Conservation (phyloP, 2,329 filamentous ascomycete genomes). For the Aspergillus pseudotamarii region DNA sequence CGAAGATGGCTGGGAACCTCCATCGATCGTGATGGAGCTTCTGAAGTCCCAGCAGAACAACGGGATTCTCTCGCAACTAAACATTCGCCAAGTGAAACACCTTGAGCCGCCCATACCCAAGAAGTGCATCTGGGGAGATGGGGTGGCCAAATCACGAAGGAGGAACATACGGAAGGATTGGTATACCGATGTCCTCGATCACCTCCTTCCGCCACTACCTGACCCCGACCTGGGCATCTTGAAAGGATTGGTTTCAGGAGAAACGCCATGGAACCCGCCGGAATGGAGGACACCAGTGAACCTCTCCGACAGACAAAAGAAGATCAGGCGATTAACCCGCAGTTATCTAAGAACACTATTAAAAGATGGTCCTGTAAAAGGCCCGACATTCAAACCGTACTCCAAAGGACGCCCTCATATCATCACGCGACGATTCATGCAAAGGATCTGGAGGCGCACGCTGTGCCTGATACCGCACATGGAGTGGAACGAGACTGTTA, state of each 20-base stretch:
- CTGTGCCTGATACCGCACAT: slow-evolving; percentile 36
- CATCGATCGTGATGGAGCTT: slow-evolving; percentile 34
- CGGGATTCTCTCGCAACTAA: slow-evolving; percentile 27
- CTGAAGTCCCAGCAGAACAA: slow-evolving; percentile 38
- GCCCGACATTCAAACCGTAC: slow-evolving; percentile 36
- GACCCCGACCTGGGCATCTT: slow-evolving; percentile 38
- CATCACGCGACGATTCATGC: slow-evolving; percentile 44
- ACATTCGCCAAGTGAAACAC: slow-evolving; percentile 28
- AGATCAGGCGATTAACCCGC: not conserved
- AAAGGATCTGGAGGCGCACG: slow-evolving; percentile 40
- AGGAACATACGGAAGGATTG: slow-evolving; percentile 41
- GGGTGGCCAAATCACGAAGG: slow-evolving; percentile 32
- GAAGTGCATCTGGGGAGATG: slow-evolving; percentile 40
- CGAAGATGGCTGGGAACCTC: slow-evolving; percentile 39
- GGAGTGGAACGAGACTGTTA: slow-evolving; percentile 21
- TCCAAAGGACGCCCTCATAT: slow-evolving; percentile 41
- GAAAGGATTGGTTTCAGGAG: slow-evolving; percentile 36
- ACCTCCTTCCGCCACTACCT: slow-evolving; percentile 44
- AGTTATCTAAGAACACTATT: slow-evolving; percentile 27
- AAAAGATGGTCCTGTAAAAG: slow-evolving; percentile 40
- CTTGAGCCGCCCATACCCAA: slow-evolving; percentile 36
- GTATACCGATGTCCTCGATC: slow-evolving; percentile 36
- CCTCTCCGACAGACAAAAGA: not conserved
- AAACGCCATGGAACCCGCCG: slow-evolving; percentile 32
- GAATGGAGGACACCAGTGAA: slow-evolving; percentile 27